Base-by-base conservation (phyloP, 148 eudicot genomes). In the Amaranthus palmeri region DNA sequence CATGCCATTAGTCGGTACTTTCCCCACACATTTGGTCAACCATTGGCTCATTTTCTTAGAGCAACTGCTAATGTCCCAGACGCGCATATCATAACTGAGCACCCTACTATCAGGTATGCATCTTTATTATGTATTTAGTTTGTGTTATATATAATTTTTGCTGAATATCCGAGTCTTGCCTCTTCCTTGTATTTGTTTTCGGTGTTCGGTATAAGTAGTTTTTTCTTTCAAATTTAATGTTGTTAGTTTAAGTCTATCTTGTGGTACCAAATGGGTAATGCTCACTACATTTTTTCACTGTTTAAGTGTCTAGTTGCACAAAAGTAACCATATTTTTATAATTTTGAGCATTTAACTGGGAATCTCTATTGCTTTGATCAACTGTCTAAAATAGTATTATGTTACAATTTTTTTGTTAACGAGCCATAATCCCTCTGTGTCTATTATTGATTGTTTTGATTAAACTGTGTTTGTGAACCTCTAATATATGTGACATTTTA, bases 21-120 rank as follows among this genome's bases (percentile, higher is more conserved):
- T 76, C 99, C 97, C 41, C 87, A 84, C 81, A 91, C 99, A 9
- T 95, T 86, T 74, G 96, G 97, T 70, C 96, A 95, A 71, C 97
- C 93, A 40, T 76, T 95, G 76, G 99, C 86, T 54, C 99, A 95
- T 72, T 95, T 95, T 77, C 86, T 95, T 64, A 89, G 99, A 81
- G 90, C 88, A 54, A 92, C 86, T 72, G 89, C 96, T 49, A 87
- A 84, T 78, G 92, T 92, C 65, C 86, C 96, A 52, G 96, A 90
- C 83, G 99, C 99, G 48, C 82, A 95, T 61, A 90, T 92, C 7
- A 95, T 95, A 54, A 85, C 90, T 7, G 93, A 88, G 71, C 96
- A 86, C 78, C 99, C 97, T 15, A 80, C 92, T 15, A 80, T 88
- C 55, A 88, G 99, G 99, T 95, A 70, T 80, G 62, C 10, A 48